Percentiles rank a stretch among this genome's conserved stretches.
Conservation (phyloP, 495 filamentous ascomycete genomes). For the Trichoderma asperelloides region DNA sequence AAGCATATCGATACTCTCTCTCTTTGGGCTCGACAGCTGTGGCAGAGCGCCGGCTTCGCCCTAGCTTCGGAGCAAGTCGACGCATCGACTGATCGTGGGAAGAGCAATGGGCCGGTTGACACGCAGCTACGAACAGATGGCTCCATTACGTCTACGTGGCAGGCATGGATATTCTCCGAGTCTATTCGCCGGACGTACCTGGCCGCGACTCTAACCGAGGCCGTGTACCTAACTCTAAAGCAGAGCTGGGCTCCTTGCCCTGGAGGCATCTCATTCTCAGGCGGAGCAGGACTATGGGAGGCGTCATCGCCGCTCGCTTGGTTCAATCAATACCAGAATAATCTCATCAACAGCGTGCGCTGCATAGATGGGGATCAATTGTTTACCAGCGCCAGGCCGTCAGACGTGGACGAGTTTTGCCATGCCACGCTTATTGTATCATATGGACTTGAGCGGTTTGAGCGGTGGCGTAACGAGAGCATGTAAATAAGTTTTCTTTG, state of each 20-base stretch:
- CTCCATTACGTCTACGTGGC: slow-evolving; percentile 23
- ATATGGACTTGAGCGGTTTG: slow-evolving; percentile 17
- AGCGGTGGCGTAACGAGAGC: slow-evolving; percentile 18
- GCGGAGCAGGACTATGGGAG: slow-evolving; percentile 27
- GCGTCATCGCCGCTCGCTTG: slow-evolving; percentile 22
- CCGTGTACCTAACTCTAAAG: slow-evolving; percentile 24
- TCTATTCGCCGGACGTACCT: slow-evolving; percentile 26
- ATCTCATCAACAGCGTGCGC: slow-evolving; percentile 15
- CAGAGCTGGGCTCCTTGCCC: slow-evolving; percentile 24
- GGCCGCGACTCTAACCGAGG: slow-evolving; percentile 16
- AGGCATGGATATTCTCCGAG: slow-evolving; percentile 30
- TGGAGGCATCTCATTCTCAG: slow-evolving; percentile 22
- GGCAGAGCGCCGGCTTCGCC: slow-evolving; percentile 19
- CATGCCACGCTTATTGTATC: slow-evolving; percentile 16
- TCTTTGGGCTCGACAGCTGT: slow-evolving; percentile 31
- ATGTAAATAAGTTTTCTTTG: not conserved
- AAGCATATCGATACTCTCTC: slow-evolving; percentile 33
- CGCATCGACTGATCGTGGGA: not conserved
- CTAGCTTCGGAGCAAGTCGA: slow-evolving; percentile 5
- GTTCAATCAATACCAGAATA: slow-evolving; percentile 16
- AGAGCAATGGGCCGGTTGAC: slow-evolving; percentile 22
- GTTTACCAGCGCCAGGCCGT: slow-evolving; percentile 13
- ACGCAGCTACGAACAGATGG: slow-evolving; percentile 18
- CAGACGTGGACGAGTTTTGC: slow-evolving; percentile 23
- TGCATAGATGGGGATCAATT: slow-evolving; percentile 15